These are phyloP conservation scores for Capronia coronata DNA, from an alignment of 2,329 filamentous ascomycete species.

Conservation along the genomic window DNA sequence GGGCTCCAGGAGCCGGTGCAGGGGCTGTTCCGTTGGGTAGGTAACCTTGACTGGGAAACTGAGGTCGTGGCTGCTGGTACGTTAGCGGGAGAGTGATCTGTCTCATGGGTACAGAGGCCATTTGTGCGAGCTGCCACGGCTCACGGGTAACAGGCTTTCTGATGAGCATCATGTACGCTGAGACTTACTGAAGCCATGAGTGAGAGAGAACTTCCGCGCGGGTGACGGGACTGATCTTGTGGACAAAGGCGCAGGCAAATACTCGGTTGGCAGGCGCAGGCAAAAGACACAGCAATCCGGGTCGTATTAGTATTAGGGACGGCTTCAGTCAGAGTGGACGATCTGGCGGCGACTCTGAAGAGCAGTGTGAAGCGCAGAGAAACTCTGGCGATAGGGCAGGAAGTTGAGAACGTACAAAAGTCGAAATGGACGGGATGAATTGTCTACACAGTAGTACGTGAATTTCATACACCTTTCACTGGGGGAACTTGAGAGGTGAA, in stretches of 20 bases:
- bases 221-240: slow-evolving; percentile 4
- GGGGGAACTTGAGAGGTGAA: not conserved
- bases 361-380: not conserved
- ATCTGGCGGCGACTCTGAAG: not conserved
- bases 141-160: slow-evolving; percentile 21
- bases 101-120: slow-evolving; percentile 30
- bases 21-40: slow-evolving; percentile 42
- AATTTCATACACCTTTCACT: not conserved
- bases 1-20: slow-evolving; percentile 41
- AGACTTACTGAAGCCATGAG: slow-evolving; percentile 46
- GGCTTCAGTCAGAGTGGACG: not conserved
- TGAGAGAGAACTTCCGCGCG: slow-evolving; percentile 17
- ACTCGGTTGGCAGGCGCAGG: slow-evolving; percentile 9
- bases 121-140: slow-evolving; percentile 35
- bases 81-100: slow-evolving; percentile 22
- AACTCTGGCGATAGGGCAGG: not conserved
- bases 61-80: slow-evolving; percentile 26
- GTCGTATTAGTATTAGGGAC: slow-evolving; percentile 10
- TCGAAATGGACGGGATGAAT: not conserved
- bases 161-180: slow-evolving; percentile 4
- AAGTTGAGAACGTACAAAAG: not conserved
- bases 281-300: not conserved
- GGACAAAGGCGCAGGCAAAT: slow-evolving; percentile 14
- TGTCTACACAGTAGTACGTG: not conserved
- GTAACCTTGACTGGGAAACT: slow-evolving; percentile 31